These are phyloP conservation scores for Umbilicaria muhlenbergii DNA, from an alignment of 495 filamentous ascomycete genomes.

Conservation along the genomic window DNA sequence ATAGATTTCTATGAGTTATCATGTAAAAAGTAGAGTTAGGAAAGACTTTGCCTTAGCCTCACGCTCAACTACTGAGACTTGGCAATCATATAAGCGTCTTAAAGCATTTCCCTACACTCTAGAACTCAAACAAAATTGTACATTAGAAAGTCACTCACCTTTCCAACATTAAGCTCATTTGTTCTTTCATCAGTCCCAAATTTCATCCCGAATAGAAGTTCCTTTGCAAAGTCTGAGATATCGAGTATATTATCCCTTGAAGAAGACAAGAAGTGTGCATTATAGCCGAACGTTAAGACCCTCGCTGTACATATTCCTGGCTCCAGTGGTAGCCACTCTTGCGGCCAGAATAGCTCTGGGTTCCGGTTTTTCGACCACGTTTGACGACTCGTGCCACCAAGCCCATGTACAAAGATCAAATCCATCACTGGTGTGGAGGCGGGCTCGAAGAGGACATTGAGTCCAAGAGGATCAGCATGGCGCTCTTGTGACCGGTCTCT, in stretches of 20 bases:
- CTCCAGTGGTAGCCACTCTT: slow-evolving; percentile 16
- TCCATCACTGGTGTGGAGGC: slow-evolving; percentile 8
- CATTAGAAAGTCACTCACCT: slow-evolving; percentile 2
- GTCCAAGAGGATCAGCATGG: slow-evolving; percentile 12
- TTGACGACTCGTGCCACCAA: slow-evolving; percentile 17
- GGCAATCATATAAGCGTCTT: no score
- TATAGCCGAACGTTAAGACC: slow-evolving; percentile 21
- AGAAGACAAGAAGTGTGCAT: slow-evolving; percentile 13
- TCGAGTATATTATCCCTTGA: slow-evolving; percentile 1
- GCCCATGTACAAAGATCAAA: slow-evolving; percentile 20
- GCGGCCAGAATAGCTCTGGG: slow-evolving; percentile 17
- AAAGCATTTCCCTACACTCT: no score
- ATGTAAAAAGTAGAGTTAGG: no score
- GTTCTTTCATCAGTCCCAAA: slow-evolving; percentile 10
- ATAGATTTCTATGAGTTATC: no score
- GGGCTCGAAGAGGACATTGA: slow-evolving; percentile 17
- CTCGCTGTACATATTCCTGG: slow-evolving; percentile 12
- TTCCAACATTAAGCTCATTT: slow-evolving; percentile 9
- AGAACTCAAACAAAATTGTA: background rate
- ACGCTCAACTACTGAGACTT: no score
- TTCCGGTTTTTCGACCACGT: slow-evolving; percentile 19
- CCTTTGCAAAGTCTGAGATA: slow-evolving; percentile 21
- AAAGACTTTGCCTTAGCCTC: no score
- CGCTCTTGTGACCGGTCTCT: no score
- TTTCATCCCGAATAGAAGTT: slow-evolving; percentile 15